phyloP scores from a whole-genome alignment of 2,329 filamentous ascomycete species.

The Penicillium rolfsii region DNA sequence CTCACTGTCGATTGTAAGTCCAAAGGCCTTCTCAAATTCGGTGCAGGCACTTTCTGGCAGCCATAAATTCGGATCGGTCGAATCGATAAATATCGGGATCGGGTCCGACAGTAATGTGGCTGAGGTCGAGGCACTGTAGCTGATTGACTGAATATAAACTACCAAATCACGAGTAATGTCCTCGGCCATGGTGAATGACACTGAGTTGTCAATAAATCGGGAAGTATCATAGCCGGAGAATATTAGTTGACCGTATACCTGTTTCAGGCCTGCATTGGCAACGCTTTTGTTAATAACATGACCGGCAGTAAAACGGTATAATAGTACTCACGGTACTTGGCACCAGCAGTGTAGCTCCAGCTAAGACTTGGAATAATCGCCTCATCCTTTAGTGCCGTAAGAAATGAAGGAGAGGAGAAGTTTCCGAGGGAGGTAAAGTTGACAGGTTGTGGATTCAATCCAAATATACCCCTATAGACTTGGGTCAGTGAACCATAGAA shows the following conservation, averaged over 20 bases:
- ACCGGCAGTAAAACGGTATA: not conserved
- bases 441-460: constrained; percentile 42
- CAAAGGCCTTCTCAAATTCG: constrained; percentile 65
- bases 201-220: constrained; percentile 64
- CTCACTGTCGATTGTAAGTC: constrained; percentile 66
- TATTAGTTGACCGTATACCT: constrained; percentile 62
- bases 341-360: constrained; percentile 76
- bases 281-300: not conserved
- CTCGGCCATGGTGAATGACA: constrained; percentile 60
- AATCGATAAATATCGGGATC: constrained; percentile 52
- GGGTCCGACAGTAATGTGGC: constrained; percentile 29
- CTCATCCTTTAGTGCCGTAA: constrained; percentile 56
- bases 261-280: constrained; percentile 41
- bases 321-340: constrained; percentile 64
- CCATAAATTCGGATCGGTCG: constrained; percentile 55
- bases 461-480: constrained; percentile 45
- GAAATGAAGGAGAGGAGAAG: constrained; percentile 56
- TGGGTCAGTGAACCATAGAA: constrained; percentile 34
- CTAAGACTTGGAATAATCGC: constrained; percentile 70
- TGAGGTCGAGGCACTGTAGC: constrained; percentile 22
- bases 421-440: constrained; percentile 48
- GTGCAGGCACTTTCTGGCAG: constrained; percentile 60
- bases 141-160: constrained; percentile 54
- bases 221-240: constrained; percentile 71
- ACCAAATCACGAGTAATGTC: constrained; percentile 64